Evolutionary conservation across 169 alveolate genomes (phyloP).

Genomic region (Cystoisospora suis): DNA sequence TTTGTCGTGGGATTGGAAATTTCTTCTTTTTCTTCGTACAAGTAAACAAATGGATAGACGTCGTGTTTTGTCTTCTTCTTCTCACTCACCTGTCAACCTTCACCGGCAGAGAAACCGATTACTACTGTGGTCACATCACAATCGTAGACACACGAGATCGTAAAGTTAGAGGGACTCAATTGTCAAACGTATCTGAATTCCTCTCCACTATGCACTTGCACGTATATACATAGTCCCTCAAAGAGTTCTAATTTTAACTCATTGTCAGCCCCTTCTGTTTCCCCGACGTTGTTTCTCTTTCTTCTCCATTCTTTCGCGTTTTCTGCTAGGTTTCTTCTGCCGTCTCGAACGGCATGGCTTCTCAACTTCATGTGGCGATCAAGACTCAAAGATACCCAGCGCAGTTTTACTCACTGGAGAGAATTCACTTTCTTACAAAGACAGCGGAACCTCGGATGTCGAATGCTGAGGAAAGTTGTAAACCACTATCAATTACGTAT

Average conservation of each 20-base stretch:
- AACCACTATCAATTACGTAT: too few species aligned
- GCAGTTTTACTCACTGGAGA: not conserved
- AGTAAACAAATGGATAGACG: too few species aligned
- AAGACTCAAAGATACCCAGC: not conserved
- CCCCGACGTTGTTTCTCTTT: not conserved
- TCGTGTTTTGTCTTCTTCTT: too few species aligned
- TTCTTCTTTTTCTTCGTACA: too few species aligned
- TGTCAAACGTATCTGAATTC: not conserved
- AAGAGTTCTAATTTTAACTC: not conserved
- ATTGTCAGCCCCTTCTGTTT: not conserved
- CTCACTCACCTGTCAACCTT: too few species aligned
- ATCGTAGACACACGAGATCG: too few species aligned
- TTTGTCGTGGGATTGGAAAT: too few species aligned
- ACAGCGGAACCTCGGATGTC: too few species aligned
- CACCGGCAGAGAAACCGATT: too few species aligned
- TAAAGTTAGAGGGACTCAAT: not conserved
- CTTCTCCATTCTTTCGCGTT: not conserved
- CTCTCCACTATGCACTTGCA: not conserved
- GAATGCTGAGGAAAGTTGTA: too few species aligned
- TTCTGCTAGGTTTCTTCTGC: not conserved
- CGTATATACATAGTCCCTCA: not conserved
- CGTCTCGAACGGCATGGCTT: constrained; percentile 3
- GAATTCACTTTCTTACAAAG: too few species aligned
- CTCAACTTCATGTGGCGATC: not conserved
- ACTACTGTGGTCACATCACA: too few species aligned